Base-by-base conservation (phyloP, 1,284 basidiomycete genomes). In the Fomitopsis betulina region DNA sequence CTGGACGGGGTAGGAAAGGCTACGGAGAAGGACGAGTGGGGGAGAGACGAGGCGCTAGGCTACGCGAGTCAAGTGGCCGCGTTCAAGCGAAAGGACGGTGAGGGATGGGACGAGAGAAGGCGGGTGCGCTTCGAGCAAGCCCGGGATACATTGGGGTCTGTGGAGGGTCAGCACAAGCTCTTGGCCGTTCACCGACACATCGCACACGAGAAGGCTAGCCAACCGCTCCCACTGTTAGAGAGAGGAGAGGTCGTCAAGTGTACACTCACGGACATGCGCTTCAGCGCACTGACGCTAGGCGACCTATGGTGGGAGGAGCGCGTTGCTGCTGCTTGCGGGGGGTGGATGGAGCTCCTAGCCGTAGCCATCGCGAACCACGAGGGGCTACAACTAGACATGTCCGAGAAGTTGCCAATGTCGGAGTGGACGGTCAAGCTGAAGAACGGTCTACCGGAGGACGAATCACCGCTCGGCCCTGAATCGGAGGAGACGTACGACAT, bases 1-100 rank as follows among this genome's bases (percentile, higher is more conserved):
- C 66, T 82, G 5, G 72, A 75, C 5, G 80, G 80, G 3, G 77
- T 91, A 37, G 90, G 89, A 1, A 73, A 72, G 12, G 73, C 86
- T 6, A 59, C 72, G 33, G 83, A 89, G 57, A 66, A 67, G 6
- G 91, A 93, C 68, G 79, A 80, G 35, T 91, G 84, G 83, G 84
- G 79, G n/a, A 73, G 90, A 42, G 86, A 89, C 58, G 76, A 75
- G 6, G 73, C 77, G 45, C 73, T 87, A 3, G 84, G 85, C 0
- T 88, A 81, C 30, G 93, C 93, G 4, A 85, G 84, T 15, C 87
- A 89, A 56, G 86, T 89, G 1, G 92, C 89, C 21, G 73, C 79
- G 5, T 95, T 95, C 72, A 78, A 71, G 43, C 74, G 84, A 30
- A 64, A 74, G 27, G 79, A 84, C 38, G 70, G 69, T 10, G 57